phyloP scores from a whole-genome alignment of 305 asterid genomes.

The Solanum chacoense region DNA sequence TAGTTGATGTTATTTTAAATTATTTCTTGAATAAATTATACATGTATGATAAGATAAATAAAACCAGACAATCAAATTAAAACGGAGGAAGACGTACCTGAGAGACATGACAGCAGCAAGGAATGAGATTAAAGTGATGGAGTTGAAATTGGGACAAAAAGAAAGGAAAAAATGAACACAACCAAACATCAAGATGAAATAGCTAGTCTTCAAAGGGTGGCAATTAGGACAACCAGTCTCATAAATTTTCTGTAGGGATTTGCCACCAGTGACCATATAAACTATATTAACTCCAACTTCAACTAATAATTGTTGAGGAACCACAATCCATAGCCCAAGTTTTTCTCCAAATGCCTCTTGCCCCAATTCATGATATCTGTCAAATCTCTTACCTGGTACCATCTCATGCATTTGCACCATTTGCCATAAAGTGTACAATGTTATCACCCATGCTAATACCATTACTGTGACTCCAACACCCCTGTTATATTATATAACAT shows the following conservation, averaged over 20 bases:
- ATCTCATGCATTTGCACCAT: constrained; percentile 48
- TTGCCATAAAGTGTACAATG: constrained; percentile 40
- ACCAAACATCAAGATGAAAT: constrained; percentile 26
- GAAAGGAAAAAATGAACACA: constrained; percentile 26
- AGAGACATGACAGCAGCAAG: constrained; percentile 49
- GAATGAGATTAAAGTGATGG: constrained; percentile 26
- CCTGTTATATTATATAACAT: constrained; percentile 9
- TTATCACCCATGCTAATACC: constrained; percentile 31
- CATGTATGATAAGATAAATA: neutral
- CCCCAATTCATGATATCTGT: constrained; percentile 34
- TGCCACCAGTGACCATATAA: constrained; percentile 41
- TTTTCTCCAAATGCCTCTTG: constrained; percentile 30
- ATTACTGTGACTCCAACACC: constrained; percentile 31
- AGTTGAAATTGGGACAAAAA: constrained; percentile 34
- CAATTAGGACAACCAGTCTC: constrained; percentile 5
- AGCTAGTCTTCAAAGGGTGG: constrained; percentile 15
- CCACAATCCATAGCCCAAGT: constrained; percentile 26
- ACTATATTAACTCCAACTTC: constrained; percentile 30
- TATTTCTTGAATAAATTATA: too few relatives aligned
- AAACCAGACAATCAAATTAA: neutral
- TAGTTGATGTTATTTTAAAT: too few relatives aligned
- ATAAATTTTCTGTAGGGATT: constrained; percentile 24
- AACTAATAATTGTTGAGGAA: constrained; percentile 32
- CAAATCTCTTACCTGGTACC: constrained; percentile 30
- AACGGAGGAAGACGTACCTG: constrained; percentile 8